Base-by-base conservation (phyloP, 306 rosid genomes). In the Geum urbanum region DNA sequence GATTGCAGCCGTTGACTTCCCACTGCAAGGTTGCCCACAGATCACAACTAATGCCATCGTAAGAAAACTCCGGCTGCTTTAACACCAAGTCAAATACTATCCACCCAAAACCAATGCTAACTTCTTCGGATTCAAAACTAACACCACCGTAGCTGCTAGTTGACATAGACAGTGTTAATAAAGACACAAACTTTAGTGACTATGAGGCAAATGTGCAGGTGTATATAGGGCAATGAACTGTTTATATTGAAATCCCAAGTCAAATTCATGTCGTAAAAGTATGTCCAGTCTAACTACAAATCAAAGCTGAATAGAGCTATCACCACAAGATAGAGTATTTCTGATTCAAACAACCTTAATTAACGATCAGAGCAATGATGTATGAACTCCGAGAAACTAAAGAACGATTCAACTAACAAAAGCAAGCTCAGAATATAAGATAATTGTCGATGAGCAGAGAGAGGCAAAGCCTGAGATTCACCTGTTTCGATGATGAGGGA, bases 1-100 rank as follows among this genome's bases (percentile, higher is more conserved):
- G 14, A 75, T 52, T 1, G 95, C 89, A 24, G 88, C 89, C 52
- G 63, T 87, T 49, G 96, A 87, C 73, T 92, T 89, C 49, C 89
- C 85, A 82, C 97, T 89, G 79, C 95, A 77, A 15, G 99, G 97
- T 66, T 94, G 99, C 46, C 99, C 99, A 77, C 96, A 91, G 35
- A 94, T 79, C 24, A 94, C 96, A 73, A 94, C 95, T 85, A 94
- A 72, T n/a, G 97, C 99, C 99, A 94, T 94, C 44, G 20, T 16
- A 46, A 35, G 6, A 48, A 35, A 39, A 69, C 5, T 4, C 12
- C n/a, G 4, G 16, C 53, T 55, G 5, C 27, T 10, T 44, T 10
- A 48, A 7, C 7, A 35, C 9, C 0, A 45, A 49, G 55, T 47
- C 56, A 1, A 14, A 66, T 4, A 47, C 9, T 47, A 40, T 37